A percentile compares a stretch with the other conserved stretches of the same genome.
Conservation (phyloP, 2,329 filamentous ascomycete genomes). For the Alternaria infectoria region DNA sequence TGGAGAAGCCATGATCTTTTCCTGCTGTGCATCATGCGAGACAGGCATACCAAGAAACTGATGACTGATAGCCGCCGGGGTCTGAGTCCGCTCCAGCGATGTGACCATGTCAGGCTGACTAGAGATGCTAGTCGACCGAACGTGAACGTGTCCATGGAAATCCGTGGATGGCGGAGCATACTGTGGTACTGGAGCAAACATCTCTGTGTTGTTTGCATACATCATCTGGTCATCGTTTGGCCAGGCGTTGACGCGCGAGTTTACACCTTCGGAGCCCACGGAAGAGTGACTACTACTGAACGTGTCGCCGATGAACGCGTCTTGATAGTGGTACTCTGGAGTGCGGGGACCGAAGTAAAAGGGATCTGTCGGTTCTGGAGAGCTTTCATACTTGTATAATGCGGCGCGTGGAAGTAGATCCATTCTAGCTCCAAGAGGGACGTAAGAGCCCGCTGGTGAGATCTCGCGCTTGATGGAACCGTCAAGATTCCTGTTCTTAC, state of each 20-base stretch:
- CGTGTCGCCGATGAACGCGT: conserved; percentile 34
- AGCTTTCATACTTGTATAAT: conserved; percentile 41
- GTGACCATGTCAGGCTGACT: conserved; percentile 43
- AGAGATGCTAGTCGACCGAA: conserved; percentile 36
- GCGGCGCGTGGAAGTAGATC: conserved; percentile 43
- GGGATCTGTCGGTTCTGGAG: conserved; percentile 44
- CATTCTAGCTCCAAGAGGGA: conserved; percentile 34
- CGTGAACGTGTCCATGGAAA: conserved; percentile 34
- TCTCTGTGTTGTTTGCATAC: conserved; percentile 34
- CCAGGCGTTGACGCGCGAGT: conserved; percentile 37
- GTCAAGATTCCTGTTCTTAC: conserved; percentile 47
- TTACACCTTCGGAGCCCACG: conserved; percentile 37
- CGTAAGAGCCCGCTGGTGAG: conserved; percentile 41
- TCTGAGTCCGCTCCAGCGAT: conserved; percentile 31
- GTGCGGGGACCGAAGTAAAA: conserved; percentile 45
- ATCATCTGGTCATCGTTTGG: conserved; percentile 42
- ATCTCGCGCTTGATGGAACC: conserved; percentile 44
- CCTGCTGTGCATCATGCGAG: conserved; percentile 24
- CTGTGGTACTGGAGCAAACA: conserved; percentile 36
- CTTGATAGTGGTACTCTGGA: conserved; percentile 44
- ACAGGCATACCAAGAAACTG: conserved; percentile 35
- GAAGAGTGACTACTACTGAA: conserved; percentile 45
- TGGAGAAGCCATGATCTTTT: conserved; percentile 34
- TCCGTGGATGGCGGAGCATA: conserved; percentile 27
- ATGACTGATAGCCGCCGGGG: conserved; percentile 31